Evolutionary conservation across 2,329 filamentous ascomycete genomes (phyloP), one percentile per base, ranked within the genome.

Genomic region (Hysterium pulicare): DNA sequence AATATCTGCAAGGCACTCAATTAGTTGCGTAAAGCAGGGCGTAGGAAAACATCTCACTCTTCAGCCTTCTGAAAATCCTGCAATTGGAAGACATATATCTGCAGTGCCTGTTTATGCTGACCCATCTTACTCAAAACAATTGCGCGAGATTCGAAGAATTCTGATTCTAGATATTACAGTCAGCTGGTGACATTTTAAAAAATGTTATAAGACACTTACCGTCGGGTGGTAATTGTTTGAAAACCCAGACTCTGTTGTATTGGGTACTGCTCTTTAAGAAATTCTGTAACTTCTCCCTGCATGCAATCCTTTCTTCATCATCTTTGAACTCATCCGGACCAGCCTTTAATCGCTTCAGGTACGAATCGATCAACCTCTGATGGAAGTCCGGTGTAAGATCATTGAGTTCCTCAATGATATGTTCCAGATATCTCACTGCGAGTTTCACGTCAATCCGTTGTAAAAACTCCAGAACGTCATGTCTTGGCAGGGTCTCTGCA

Each of bases 21-120:
- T 23, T 88, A 52, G 85, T 88, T n/a, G n/a, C n/a, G n/a, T n/a
- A n/a, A n/a, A 43, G 44, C 44, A 33, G 43, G 17, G 8, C 19
- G 19, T 17, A 41, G 35, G 32, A 21, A 11, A 30, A 16, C 20
- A 38, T 33, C 56, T 40, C 51, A 95, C 84, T 95, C 89, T 77
- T 98, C 93, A 23, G 93, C 93, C 68, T 95, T 97, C 10, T 72
- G 73, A 49, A 87, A 91, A 64, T 95, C 85, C 53, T 86, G 74
- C 65, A 98, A 80, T 65, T 91, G 93, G 70, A 96, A 98, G 21
- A 97, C 91, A 63, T 95, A 98, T 40, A 98, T 95, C 62, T 93
- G 86, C n/a, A 98, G 72, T 0, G 93, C 93, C 68, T 97, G 90
- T 61, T 89, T 90, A 70, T 98, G 90, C 56, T 91, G 86, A 5